Percentiles rank a stretch among this genome's conserved stretches.
phyloP scores from a whole-genome alignment of 2,329 filamentous ascomycete genomes.

The Byssochlamys sp. region DNA sequence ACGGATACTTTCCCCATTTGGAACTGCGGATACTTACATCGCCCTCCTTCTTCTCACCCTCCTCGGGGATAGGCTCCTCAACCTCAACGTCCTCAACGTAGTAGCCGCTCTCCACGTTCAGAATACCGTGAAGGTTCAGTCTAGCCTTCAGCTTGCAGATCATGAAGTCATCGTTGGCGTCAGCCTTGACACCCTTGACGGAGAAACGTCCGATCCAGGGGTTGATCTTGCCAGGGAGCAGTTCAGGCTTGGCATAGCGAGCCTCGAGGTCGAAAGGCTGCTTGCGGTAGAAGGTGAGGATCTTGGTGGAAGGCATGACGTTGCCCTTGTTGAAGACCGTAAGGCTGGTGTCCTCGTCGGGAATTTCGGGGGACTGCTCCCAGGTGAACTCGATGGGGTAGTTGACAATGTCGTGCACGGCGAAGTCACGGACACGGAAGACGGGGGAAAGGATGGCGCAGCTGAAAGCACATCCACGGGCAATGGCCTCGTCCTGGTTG shows the following conservation, averaged over 20 bases:
- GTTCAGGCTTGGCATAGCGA: conserved; percentile 76
- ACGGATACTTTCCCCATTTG: not conserved
- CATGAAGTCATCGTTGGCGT: conserved; percentile 94
- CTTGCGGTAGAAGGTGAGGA: conserved; percentile 97
- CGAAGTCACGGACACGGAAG: conserved; percentile 97
- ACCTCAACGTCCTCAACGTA: conserved; percentile 97
- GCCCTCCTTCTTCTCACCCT: conserved; percentile 56
- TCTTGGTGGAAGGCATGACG: conserved; percentile 95
- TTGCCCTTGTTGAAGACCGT: conserved; percentile 97
- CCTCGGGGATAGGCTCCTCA: conserved; percentile 79
- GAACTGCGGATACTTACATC: conserved; percentile 31
- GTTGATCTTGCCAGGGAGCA: conserved; percentile 77
- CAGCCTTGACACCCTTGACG: conserved; percentile 92
- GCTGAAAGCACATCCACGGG: conserved; percentile 90
- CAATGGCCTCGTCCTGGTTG: conserved; percentile 95
- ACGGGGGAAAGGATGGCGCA: conserved; percentile 94
- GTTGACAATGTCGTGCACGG: conserved; percentile 91
- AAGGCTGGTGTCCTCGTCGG: conserved; percentile 92
- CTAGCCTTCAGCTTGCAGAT: conserved; percentile 99
- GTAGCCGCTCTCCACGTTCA: conserved; percentile 95
- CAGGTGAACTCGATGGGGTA: conserved; percentile 98
- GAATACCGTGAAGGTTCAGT: conserved; percentile 87
- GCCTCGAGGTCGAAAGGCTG: conserved; percentile 94
- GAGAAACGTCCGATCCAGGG: conserved; percentile 97
- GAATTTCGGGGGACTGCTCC: conserved; percentile 97